These are phyloP conservation scores for Thelonectria olida DNA, from an alignment of 2,329 filamentous ascomycete species.

Conservation along the genomic window DNA sequence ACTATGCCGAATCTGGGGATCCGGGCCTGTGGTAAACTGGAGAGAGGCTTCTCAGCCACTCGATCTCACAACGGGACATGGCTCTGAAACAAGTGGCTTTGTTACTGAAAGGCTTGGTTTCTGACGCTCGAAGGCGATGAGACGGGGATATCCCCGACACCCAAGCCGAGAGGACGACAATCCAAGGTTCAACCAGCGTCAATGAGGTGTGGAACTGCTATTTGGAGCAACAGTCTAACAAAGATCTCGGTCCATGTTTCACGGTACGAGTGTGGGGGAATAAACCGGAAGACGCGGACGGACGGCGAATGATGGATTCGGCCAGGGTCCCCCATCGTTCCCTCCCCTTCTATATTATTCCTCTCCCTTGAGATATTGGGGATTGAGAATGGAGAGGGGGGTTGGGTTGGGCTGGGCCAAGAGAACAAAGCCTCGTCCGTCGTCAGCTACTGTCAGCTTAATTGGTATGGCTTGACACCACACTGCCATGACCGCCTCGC, in stretches of 20 bases:
- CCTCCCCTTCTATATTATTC: not conserved
- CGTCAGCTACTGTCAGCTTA: slow-evolving; percentile 17
- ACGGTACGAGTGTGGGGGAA: slow-evolving; percentile 24
- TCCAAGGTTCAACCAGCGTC: slow-evolving; percentile 21
- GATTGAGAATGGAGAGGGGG: not conserved
- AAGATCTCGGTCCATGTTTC: slow-evolving; percentile 26
- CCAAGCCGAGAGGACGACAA: slow-evolving; percentile 28
- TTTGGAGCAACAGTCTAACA: slow-evolving; percentile 18
- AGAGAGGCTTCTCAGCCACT: slow-evolving; percentile 31
- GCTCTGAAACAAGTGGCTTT: slow-evolving; percentile 42
- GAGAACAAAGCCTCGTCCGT: slow-evolving; percentile 22
- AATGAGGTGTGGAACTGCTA: slow-evolving; percentile 11
- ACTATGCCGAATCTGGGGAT: slow-evolving; percentile 29
- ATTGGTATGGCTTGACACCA: slow-evolving; percentile 18
- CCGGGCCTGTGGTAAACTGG: slow-evolving; percentile 23
- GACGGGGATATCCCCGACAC: slow-evolving; percentile 26
- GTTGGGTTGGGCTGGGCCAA: slow-evolving; percentile 11
- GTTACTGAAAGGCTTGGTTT: slow-evolving; percentile 27
- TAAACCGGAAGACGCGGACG: slow-evolving; percentile 26
- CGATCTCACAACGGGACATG: slow-evolving; percentile 21
- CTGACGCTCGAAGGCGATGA: slow-evolving; percentile 19
- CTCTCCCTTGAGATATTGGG: not conserved
- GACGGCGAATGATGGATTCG: not conserved
- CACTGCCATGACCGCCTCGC: slow-evolving; percentile 16
- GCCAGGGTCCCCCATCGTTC: not conserved